A percentile compares a stretch with the other conserved stretches of the same genome.
Evolutionary conservation across 495 filamentous ascomycete genomes (phyloP).

Genomic region (Penicillium robsamsonii): DNA sequence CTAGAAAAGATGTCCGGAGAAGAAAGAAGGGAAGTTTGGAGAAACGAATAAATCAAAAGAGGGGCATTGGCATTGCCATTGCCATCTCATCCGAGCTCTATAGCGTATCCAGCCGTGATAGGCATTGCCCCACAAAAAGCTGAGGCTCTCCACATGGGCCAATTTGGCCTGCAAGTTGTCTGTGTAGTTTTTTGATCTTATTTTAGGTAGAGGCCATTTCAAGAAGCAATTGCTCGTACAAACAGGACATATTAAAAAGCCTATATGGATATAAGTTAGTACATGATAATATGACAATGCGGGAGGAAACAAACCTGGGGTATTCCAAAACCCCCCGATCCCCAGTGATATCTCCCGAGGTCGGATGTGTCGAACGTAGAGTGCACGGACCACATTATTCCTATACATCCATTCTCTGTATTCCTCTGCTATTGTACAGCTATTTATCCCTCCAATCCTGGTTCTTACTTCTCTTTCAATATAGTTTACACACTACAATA

Average conservation of each 20-base stretch:
- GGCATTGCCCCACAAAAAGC: constrained; percentile 7
- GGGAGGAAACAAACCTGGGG: too few species aligned
- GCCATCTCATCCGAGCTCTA: constrained; percentile 13
- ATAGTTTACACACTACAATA: neutral
- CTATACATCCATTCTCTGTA: neutral
- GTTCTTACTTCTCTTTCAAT: neutral
- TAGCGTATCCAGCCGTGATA: neutral
- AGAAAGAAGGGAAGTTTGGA: constrained; percentile 4
- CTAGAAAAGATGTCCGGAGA: neutral
- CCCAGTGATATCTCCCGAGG: too few species aligned
- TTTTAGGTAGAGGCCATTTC: neutral
- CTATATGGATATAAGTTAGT: neutral
- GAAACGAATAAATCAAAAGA: constrained; percentile 13
- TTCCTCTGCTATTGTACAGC: neutral
- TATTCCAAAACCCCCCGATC: too few species aligned
- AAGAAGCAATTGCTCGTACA: neutral
- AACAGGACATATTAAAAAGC: neutral
- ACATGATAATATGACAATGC: neutral
- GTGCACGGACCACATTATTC: neutral
- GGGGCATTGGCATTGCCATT: constrained; percentile 17
- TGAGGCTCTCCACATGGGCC: constrained; percentile 7
- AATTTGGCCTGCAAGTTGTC: neutral
- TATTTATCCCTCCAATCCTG: neutral
- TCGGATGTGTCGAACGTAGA: neutral
- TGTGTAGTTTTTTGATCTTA: neutral